Evolutionary conservation across 352 stramenopile species (phyloP), one percentile per base, ranked within the genome.

Genomic region (Phytophthora tubulina): DNA sequence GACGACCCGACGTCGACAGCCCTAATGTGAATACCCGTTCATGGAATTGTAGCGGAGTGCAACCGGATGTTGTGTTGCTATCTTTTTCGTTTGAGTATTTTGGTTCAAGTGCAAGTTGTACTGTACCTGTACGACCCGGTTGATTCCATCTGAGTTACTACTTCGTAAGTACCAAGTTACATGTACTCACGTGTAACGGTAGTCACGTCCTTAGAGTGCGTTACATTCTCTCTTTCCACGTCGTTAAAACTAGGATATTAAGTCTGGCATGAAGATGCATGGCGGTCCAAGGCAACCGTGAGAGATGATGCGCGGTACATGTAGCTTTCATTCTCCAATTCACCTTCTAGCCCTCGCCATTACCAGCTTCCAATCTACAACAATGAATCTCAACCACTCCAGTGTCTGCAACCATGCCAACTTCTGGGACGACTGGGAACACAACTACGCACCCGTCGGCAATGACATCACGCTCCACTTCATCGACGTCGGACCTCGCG

Each of bases 401-500:
- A 30, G 36, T 11, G 27, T 31, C 15, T 17, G 2, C 14, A 48
- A 45, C 3, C 4, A 14, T 52, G 15, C n/a, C 41, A 35, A 60
- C 27, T 74, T 74, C 67, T 74, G 67, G 67, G 67, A 74, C 45
- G 38, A 42, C 6, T 74, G 60, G 59, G 67, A 68, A 52, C 68
- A 82, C 68, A 45, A 45, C 15, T 80, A 70, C 66, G 67, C 70
- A 11, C 50, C 63, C 8, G 69, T 81, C 17, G 60, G 65, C 17
- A 69, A 72, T 35, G 76, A 71, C 36, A 73, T 88, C 49, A 77
- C 60, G 4, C 57, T 92, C 15, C 85, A 91, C 75, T 93, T 84
- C 70, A 75, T 93, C 54, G 79, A 90, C 50, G 83, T 84, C 6
- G 83, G 83, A 6, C 81, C 80, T n/a, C 60, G 67, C 10, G 79